Evolutionary conservation across 1,139 yeast species (phyloP), one percentile per base, ranked within the genome.

Genomic region (Insectozyma bohioensis): DNA sequence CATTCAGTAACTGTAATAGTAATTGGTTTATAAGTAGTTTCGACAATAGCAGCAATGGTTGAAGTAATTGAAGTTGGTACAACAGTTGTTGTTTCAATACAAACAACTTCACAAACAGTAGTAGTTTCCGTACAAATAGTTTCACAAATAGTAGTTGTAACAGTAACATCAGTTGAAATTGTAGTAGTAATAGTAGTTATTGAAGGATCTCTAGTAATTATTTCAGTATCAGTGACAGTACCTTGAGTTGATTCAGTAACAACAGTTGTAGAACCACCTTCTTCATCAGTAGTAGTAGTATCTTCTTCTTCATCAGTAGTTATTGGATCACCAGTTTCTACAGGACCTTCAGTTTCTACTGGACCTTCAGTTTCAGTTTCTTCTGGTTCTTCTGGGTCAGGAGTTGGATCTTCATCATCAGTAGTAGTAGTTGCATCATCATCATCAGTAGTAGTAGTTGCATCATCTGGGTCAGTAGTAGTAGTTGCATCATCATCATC

Each of bases 1-100:
- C 44, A 42, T 12, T 30, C 28, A 16, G 46, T 42, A 22, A 40
- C 20, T 6, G 41, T 39, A 15, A 32, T 16, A 5, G 41, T 34
- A 8, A 24, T 26, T 17, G 31, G 39, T 9, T 31, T 33, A 8
- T 25, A 19, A 12, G 31, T 12, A 6, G 33, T 20, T 19, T 20
- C 13, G 13, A 16, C 26, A 12, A 19, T 28, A 15, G 20, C 28
- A 15, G 25, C 28, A 9, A 35, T 24, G 10, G 11, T 22, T 5
- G 28, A 23, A n/a, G 33, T 23, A 26, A 24, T 34, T 7, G 8
- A 34, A 20, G 33, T 26, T 26, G 36, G 25, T 26, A 28, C 39
- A 17, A 11, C 31, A 5, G 35, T 16, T 20, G 31, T 26, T n/a
- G 24, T 25, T 24, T 24, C 32, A 12, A 17, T 19, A 22, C 27